A percentile compares a stretch with the other conserved stretches of the same genome.
phyloP scores from a whole-genome alignment of 441 rosid genomes.

The Mallotus repandus region DNA sequence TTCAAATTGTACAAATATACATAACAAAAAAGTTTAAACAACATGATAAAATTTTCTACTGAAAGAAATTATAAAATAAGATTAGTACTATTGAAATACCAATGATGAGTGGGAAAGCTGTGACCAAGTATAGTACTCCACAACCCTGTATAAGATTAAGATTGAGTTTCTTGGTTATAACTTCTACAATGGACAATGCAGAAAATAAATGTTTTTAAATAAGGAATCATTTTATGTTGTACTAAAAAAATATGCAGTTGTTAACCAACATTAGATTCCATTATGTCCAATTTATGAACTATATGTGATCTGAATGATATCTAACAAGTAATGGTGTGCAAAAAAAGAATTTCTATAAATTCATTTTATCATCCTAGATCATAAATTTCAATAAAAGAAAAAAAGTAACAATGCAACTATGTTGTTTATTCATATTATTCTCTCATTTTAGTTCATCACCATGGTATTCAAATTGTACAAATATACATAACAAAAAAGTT shows the following conservation, averaged over 20 bases:
- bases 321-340: background rate
- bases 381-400: background rate
- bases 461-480: background rate
- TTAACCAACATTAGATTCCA: background rate
- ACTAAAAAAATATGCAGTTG: background rate
- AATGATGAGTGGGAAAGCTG: constrained; percentile 86
- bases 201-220: background rate
- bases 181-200: background rate
- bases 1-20: background rate
- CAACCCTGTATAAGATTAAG: constrained; percentile 70
- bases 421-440: too few relatives aligned
- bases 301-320: background rate
- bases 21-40: constrained; percentile 1
- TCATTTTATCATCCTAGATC: background rate
- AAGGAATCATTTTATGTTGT: background rate
- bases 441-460: background rate
- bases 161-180: constrained; percentile 19
- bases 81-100: constrained; percentile 81
- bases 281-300: background rate
- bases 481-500: constrained; percentile 4
- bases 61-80: constrained; percentile 87
- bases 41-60: constrained; percentile 32
- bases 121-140: constrained; percentile 85
- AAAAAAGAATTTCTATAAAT: background rate
- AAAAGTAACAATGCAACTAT: too few relatives aligned